A percentile compares a stretch with the other conserved stretches of the same genome.
Conservation (phyloP, 2,329 filamentous ascomycete genomes). For the Metarhizium guizhouense region DNA sequence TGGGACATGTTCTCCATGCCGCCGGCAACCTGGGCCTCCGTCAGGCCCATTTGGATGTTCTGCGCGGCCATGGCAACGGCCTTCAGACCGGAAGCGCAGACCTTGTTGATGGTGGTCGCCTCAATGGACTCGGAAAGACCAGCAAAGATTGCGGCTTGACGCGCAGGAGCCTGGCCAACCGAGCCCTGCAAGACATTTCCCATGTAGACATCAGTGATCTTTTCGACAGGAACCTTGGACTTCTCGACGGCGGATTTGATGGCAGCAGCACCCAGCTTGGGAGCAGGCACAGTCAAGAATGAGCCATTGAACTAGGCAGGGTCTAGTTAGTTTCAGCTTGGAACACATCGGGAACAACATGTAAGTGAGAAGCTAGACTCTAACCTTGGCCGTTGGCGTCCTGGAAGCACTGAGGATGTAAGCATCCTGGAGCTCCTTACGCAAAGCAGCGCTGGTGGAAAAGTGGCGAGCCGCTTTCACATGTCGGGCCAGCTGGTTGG, state of each 20-base stretch:
- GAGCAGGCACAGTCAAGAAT: constrained; percentile 72
- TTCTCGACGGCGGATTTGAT: constrained; percentile 88
- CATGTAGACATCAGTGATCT: constrained; percentile 93
- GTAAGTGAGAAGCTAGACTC: background rate
- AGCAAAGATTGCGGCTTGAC: constrained; percentile 84
- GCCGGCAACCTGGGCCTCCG: constrained; percentile 82
- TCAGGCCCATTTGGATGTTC: constrained; percentile 85
- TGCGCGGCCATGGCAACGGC: constrained; percentile 84
- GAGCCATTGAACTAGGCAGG: constrained; percentile 77
- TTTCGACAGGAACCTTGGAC: constrained; percentile 69
- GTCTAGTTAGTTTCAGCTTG: background rate
- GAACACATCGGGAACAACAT: background rate
- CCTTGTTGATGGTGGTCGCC: constrained; percentile 93
- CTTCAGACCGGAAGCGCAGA: constrained; percentile 92
- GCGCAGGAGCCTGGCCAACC: constrained; percentile 82
- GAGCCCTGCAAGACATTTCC: constrained; percentile 83
- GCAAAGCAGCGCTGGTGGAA: constrained; percentile 33
- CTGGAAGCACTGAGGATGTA: constrained; percentile 88
- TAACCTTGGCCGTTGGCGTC: constrained; percentile 82
- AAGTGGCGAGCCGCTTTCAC: constrained; percentile 35
- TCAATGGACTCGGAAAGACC: constrained; percentile 76
- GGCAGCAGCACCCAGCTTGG: constrained; percentile 80
- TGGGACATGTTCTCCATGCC: constrained; percentile 98
- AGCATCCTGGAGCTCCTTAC: constrained; percentile 72
- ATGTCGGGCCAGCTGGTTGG: constrained; percentile 29